Evolutionary conservation across 1,139 yeast species (phyloP).

Genomic region (Blastobotrys illinoisensis): DNA sequence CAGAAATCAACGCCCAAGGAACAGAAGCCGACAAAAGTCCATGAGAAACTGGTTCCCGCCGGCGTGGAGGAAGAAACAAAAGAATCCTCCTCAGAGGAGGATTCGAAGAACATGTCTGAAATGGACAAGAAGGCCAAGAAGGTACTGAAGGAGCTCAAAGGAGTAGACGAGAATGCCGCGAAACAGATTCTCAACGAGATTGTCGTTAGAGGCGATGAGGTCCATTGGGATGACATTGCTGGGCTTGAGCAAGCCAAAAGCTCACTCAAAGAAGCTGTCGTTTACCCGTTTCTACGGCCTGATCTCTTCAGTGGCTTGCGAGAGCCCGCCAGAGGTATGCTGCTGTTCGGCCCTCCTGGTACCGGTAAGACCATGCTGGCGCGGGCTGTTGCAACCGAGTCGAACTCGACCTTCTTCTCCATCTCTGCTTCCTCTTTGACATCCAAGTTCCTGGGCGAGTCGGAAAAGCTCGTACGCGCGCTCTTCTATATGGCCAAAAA

Average conservation of each 20-base stretch:
- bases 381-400: conserved; percentile 95
- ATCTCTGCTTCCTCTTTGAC: conserved; percentile 90
- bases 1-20: background rate
- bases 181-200: conserved; percentile 86
- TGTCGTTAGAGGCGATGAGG: conserved; percentile 91
- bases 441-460: conserved; percentile 82
- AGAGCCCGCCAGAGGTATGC: conserved; percentile 96
- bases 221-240: conserved; percentile 95
- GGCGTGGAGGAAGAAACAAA: conserved; percentile 1
- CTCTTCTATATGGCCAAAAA: conserved; percentile 79
- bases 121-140: conserved; percentile 28
- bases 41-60: background rate
- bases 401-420: conserved; percentile 88
- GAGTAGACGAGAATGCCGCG: conserved; percentile 63
- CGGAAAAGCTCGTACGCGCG: conserved; percentile 89
- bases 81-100: conserved; percentile 1
- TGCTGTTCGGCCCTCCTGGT: conserved; percentile 96
- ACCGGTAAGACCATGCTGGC: conserved; percentile 98
- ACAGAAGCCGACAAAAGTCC: background rate
- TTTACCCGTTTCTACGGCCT: conserved; percentile 90
- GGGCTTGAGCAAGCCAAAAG: conserved; percentile 87
- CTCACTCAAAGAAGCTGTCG: conserved; percentile 92
- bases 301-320: conserved; percentile 86
- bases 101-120: conserved; percentile 9
- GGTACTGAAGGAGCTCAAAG: conserved; percentile 33